phyloP scores from a whole-genome alignment of 768 basidiomycete genomes.

The Leccinum olivaceopallidum region DNA sequence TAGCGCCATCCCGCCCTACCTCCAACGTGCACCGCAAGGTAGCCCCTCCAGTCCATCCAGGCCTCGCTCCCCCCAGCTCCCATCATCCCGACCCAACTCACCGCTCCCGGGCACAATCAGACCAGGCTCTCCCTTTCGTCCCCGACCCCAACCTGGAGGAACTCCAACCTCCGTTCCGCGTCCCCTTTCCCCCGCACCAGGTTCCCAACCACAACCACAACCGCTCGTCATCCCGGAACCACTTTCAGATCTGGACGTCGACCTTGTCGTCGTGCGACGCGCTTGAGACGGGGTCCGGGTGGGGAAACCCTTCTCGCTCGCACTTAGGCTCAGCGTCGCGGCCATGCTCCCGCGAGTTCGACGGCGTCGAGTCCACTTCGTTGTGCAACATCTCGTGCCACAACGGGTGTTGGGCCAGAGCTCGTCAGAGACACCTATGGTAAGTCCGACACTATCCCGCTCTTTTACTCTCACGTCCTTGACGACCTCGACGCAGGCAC shows the following conservation, averaged over 20 bases:
- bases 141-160: conserved; percentile 30
- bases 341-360: conserved; percentile 38
- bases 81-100: conserved; percentile 54
- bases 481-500: conserved; percentile 9
- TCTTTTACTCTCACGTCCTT: conserved; percentile 6
- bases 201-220: conserved; percentile 14
- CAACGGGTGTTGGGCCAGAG: conserved; percentile 28
- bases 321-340: conserved; percentile 53
- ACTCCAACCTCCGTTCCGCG: conserved; percentile 26
- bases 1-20: conserved; percentile 74
- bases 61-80: conserved; percentile 58
- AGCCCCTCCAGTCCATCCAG: conserved; percentile 43
- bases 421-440: conserved; percentile 6
- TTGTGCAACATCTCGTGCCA: conserved; percentile 65
- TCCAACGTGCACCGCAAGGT: conserved; percentile 56
- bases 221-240: conserved; percentile 25
- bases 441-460: conserved; percentile 7
- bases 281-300: conserved; percentile 45
- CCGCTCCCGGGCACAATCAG: conserved; percentile 51
- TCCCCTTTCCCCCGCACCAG: conserved; percentile 35
- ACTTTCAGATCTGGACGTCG: conserved; percentile 50
- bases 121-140: conserved; percentile 43
- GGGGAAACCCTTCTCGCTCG: conserved; percentile 61
- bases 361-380: conserved; percentile 50
- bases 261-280: conserved; percentile 53